Evolutionary conservation across 805 yeast genomes (phyloP).

Genomic region (Jamesozyma spencerorum): DNA sequence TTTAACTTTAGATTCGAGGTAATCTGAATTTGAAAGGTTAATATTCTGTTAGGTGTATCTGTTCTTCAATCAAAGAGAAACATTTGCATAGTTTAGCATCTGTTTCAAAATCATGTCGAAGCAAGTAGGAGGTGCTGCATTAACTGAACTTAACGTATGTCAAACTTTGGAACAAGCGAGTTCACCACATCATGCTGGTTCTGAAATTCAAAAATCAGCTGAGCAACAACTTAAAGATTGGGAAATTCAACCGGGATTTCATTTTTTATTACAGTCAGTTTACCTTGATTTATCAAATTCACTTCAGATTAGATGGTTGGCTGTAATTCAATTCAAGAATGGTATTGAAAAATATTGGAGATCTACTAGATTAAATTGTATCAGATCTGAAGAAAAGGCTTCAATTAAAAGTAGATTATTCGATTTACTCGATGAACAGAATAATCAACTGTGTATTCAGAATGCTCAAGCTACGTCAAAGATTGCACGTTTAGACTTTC

Average conservation of each 20-base stretch:
- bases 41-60: too few relatives aligned
- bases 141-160: slow-evolving; percentile 27
- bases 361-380: slow-evolving; percentile 45
- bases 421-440: slow-evolving; percentile 53
- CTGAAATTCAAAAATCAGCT: slow-evolving; percentile 47
- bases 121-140: slow-evolving; percentile 3
- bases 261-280: slow-evolving; percentile 45
- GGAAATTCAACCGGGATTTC: slow-evolving; percentile 57
- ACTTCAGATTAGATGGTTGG: slow-evolving; percentile 71
- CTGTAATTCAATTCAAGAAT: slow-evolving; percentile 80
- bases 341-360: slow-evolving; percentile 85
- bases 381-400: slow-evolving; percentile 57
- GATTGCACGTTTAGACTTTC: slow-evolving; percentile 78
- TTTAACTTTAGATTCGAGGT: too few relatives aligned
- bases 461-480: slow-evolving; percentile 75
- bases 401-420: slow-evolving; percentile 54
- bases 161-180: slow-evolving; percentile 42
- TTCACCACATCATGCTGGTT: slow-evolving; percentile 38
- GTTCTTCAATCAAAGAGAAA: too few relatives aligned
- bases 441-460: slow-evolving; percentile 67
- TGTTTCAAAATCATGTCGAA: not conserved
- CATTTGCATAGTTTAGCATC: not conserved
- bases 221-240: slow-evolving; percentile 61
- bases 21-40: too few relatives aligned
- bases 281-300: slow-evolving; percentile 54